Base-by-base conservation (phyloP, 768 basidiomycete genomes). In the Pholiota microspora region DNA sequence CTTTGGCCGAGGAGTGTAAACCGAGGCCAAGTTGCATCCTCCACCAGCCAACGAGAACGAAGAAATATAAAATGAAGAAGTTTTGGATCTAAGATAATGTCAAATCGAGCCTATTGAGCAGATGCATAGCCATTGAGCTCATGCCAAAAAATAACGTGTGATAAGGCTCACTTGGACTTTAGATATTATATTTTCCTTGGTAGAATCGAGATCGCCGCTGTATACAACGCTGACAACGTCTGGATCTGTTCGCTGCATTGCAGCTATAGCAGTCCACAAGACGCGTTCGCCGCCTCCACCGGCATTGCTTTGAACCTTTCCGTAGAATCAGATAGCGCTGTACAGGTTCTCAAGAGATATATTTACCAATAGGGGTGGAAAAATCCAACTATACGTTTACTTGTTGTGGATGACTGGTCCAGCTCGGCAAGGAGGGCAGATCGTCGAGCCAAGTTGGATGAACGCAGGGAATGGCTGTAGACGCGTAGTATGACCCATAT, bases 261-360 rank as follows among this genome's bases (percentile, higher is more conserved):
- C 79, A 0, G 86, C 79, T 28, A 98, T 80, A 1, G 94, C 95
- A 0, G 90, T 87, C 94, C 95, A 98, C 0, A 99, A 73, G 1
- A 99, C 97, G 1, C 94, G 84, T 70, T 98, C 96, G 0, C 97
- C 96, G 24, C 96, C 97, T 9, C 96, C 96, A 0, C 96, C 95
- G 32, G 95, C 94, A 77, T 98, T 97, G 65, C 96, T 81, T 58
- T 18, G 28, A 18, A 47, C 53, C 63, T 58, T 55, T 88, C 47
- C 59, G 67, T 69, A 66, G 64, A 70, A 73, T 75, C 66, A 77
- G 69, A 60, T 54, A 55, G 54, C 34, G 38, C 25, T 57, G 49
- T 35, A 52, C 51, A 38, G 32, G 36, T 18, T 47, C 35, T 18
- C 2, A 7, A 55, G 32, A 32, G 29, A 16, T 34, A 13, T 12